These are phyloP conservation scores for Aspergillus ostianus DNA, from an alignment of 495 filamentous ascomycete genomes.

Conservation along the genomic window DNA sequence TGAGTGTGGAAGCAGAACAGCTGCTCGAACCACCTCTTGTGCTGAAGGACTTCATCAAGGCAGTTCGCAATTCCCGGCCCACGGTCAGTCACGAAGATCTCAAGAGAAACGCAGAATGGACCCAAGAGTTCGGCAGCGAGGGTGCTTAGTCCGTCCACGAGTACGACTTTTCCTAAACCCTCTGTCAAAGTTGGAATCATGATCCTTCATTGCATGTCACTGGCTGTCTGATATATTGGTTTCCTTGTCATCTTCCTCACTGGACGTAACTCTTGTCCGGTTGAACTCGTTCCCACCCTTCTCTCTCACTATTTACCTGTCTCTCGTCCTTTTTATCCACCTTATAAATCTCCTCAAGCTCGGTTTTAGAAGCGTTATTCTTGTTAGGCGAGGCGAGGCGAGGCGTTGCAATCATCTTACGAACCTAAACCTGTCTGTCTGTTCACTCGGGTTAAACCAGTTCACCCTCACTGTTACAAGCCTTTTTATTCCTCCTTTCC, in stretches of 20 bases:
- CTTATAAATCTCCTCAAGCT: conserved; percentile 8
- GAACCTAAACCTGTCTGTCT: neutral
- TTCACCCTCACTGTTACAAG: neutral
- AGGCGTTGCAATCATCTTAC: conserved; percentile 30
- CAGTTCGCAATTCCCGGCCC: conserved; percentile 80
- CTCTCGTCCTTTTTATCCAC: neutral
- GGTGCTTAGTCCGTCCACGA: conserved; percentile 49
- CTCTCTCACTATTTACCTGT: conserved; percentile 6
- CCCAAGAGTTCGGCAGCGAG: conserved; percentile 93
- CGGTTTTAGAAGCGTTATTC: conserved; percentile 36
- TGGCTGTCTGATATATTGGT: conserved; percentile 1
- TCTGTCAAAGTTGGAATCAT: neutral
- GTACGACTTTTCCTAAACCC: neutral
- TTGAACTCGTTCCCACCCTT: neutral
- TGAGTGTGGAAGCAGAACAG: conserved; percentile 73
- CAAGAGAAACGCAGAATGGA: conserved; percentile 86
- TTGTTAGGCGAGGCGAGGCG: conserved; percentile 26
- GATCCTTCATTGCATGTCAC: neutral
- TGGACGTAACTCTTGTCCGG: neutral
- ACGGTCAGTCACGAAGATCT: conserved; percentile 88
- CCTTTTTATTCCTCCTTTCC: neutral
- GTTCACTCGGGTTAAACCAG: neutral
- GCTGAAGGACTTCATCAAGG: conserved; percentile 92
- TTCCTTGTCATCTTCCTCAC: neutral
- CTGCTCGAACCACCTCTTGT: conserved; percentile 83